Conservation (phyloP, 2,329 filamentous ascomycete species). For the Tolypocladium guangdongense region DNA sequence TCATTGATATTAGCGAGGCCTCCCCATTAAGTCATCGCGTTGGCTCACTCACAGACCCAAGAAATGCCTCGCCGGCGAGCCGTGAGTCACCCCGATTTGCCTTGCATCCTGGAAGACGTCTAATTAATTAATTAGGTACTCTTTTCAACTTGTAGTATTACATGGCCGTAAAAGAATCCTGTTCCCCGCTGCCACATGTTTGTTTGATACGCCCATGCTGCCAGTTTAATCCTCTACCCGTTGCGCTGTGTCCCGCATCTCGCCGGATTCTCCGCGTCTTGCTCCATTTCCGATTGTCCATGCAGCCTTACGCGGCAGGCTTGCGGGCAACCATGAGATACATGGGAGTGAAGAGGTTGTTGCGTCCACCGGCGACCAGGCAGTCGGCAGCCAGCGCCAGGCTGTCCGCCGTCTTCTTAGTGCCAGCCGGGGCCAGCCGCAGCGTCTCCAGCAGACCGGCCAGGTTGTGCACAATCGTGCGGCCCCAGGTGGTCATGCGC, state of each 20-base stretch:
- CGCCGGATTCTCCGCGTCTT: too few relatives aligned
- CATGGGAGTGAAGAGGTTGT: conserved; percentile 97
- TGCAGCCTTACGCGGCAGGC: conserved; percentile 32
- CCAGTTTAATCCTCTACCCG: not conserved
- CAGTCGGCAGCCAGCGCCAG: conserved; percentile 73
- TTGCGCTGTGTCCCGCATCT: too few relatives aligned
- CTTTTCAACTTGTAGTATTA: not conserved
- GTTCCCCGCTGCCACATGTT: not conserved
- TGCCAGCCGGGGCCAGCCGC: conserved; percentile 67
- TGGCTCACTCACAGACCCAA: not conserved
- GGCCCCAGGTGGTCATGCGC: conserved; percentile 80
- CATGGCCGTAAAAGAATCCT: not conserved
- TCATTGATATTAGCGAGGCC: not conserved
- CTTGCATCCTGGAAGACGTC: not conserved
- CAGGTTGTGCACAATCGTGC: conserved; percentile 63
- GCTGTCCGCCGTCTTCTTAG: conserved; percentile 90
- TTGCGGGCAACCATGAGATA: conserved; percentile 94
- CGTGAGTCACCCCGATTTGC: not conserved
- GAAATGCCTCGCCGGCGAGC: not conserved
- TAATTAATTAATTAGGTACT: not conserved
- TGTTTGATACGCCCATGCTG: not conserved
- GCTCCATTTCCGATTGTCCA: too few relatives aligned
- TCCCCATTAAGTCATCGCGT: not conserved
- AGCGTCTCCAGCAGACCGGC: conserved; percentile 67
- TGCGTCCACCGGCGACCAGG: conserved; percentile 72